Percentiles rank a stretch among this genome's conserved stretches.
phyloP scores from a whole-genome alignment of 495 filamentous ascomycete genomes.

The Parmelia sp. region DNA sequence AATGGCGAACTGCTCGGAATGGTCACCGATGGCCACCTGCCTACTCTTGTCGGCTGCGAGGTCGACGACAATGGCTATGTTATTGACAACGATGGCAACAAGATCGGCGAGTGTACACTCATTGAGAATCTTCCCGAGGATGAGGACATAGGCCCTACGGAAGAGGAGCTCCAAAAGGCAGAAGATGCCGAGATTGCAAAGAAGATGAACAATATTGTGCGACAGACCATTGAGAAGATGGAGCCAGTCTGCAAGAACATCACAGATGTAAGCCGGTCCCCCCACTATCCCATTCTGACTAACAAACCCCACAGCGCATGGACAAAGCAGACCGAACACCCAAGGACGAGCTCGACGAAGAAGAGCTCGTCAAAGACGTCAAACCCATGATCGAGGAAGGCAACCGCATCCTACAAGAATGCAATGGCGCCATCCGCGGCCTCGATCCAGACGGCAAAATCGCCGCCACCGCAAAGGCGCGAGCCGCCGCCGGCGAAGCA shows the following conservation, averaged over 20 bases:
- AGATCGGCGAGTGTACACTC: slow-evolving; percentile 72
- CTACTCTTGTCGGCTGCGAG: slow-evolving; percentile 64
- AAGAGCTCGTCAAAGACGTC: slow-evolving; percentile 76
- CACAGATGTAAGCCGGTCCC: slow-evolving; percentile 54
- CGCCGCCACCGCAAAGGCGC: slow-evolving; percentile 77
- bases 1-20: slow-evolving; percentile 77
- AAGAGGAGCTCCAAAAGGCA: slow-evolving; percentile 51
- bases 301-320: slow-evolving; percentile 51
- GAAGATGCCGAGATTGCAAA: slow-evolving; percentile 68
- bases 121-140: slow-evolving; percentile 63
- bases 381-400: slow-evolving; percentile 84
- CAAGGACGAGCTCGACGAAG: slow-evolving; percentile 89
- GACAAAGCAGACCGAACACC: slow-evolving; percentile 74
- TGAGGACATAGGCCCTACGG: slow-evolving; percentile 33
- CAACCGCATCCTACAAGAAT: slow-evolving; percentile 72
- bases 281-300: slow-evolving; percentile 9
- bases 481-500: slow-evolving; percentile 71
- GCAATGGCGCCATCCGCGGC: slow-evolving; percentile 82
- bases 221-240: slow-evolving; percentile 74
- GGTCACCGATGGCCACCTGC: slow-evolving; percentile 66
- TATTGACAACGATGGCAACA: slow-evolving; percentile 72
- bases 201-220: slow-evolving; percentile 68
- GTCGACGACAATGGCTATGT: slow-evolving; percentile 86
- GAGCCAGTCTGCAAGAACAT: slow-evolving; percentile 85
- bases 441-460: slow-evolving; percentile 86